Conservation (phyloP, 805 yeast genomes). For the Clavispora santaluciae region DNA sequence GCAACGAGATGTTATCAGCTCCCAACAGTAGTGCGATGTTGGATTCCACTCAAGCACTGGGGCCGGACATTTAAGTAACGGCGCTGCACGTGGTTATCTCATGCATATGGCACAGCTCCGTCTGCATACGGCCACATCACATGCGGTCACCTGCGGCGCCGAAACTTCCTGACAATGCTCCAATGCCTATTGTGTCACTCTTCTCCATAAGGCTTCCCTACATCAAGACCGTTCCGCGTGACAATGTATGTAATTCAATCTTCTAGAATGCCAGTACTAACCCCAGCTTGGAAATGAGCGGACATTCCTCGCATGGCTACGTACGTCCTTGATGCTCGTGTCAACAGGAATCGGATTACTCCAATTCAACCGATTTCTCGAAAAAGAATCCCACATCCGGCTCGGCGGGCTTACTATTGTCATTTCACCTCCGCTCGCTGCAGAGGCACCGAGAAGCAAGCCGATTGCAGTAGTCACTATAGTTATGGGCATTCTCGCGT, state of each 20-base stretch:
- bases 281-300: slow-evolving; percentile 16
- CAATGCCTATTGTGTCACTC: neutral
- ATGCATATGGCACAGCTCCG: neutral
- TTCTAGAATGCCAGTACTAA: slow-evolving; percentile 2
- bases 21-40: too few relatives aligned
- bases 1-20: too few relatives aligned
- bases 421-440: neutral
- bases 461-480: slow-evolving; percentile 8
- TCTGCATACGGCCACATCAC: too few relatives aligned
- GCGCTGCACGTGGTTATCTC: neutral
- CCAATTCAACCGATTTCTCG: slow-evolving; percentile 10
- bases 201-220: neutral
- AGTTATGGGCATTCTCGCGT: slow-evolving; percentile 7
- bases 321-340: slow-evolving; percentile 13
- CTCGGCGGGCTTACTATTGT: neutral
- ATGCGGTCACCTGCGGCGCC: too few relatives aligned
- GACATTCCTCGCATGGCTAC: slow-evolving; percentile 16
- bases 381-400: neutral
- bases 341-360: slow-evolving; percentile 15
- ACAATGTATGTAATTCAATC: slow-evolving; percentile 8
- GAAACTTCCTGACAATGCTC: neutral
- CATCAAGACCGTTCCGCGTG: slow-evolving; percentile 7
- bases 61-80: too few relatives aligned
- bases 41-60: too few relatives aligned
- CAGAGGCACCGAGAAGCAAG: slow-evolving; percentile 2